A percentile compares a stretch with the other conserved stretches of the same genome.
Evolutionary conservation across 352 stramenopile species (phyloP).

Genomic region (Pythium biforme): DNA sequence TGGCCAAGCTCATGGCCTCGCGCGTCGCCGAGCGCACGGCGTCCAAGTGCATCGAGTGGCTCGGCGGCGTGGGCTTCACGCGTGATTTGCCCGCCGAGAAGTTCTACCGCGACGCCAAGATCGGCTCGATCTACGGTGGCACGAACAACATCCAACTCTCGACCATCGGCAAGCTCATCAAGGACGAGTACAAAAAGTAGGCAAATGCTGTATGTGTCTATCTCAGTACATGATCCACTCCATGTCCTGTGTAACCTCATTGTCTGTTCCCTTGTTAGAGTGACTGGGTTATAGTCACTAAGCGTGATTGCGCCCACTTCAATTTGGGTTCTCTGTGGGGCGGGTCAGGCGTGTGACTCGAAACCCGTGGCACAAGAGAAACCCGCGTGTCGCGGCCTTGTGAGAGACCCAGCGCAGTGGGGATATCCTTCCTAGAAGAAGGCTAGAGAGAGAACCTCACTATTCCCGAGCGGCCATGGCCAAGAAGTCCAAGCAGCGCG

Average conservation of each 20-base stretch:
- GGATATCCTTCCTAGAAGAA: constrained; percentile 6
- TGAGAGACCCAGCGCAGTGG: constrained; percentile 4
- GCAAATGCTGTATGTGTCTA: not conserved
- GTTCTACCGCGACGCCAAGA: constrained; percentile 97
- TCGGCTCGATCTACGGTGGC: constrained; percentile 97
- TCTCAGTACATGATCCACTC: constrained; percentile 1
- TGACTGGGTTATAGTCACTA: constrained; percentile 15
- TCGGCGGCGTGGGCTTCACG: constrained; percentile 96
- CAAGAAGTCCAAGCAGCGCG: constrained; percentile 19
- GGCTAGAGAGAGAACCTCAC: not conserved
- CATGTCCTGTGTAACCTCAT: not conserved
- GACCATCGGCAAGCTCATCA: constrained; percentile 92
- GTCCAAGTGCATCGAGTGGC: constrained; percentile 96
- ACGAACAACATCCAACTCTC: constrained; percentile 97
- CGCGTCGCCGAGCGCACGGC: constrained; percentile 94
- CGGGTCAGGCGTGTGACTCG: constrained; percentile 22
- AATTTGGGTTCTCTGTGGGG: constrained; percentile 20
- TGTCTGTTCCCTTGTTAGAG: not conserved
- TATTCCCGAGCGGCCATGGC: constrained; percentile 10
- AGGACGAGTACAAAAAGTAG: constrained; percentile 87
- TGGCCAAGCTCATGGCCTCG: constrained; percentile 96
- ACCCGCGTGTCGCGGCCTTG: constrained; percentile 27
- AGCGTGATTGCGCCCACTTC: constrained; percentile 15
- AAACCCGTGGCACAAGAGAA: constrained; percentile 7
- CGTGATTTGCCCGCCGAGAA: constrained; percentile 95